phyloP scores from a whole-genome alignment of 2,329 filamentous ascomycete species.

The Hymenoscyphus occultus region DNA sequence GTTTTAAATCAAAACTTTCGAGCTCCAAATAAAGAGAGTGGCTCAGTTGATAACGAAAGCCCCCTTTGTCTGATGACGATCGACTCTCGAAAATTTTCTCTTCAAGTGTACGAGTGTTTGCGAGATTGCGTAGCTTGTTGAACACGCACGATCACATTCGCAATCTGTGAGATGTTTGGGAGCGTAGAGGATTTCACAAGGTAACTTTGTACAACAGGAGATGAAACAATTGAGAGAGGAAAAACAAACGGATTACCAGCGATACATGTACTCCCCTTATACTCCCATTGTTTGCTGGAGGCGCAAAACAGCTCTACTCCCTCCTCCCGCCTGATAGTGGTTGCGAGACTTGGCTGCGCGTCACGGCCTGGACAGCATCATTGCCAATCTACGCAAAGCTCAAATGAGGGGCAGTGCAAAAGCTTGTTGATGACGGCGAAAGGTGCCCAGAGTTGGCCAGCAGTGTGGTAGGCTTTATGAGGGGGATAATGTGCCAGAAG shows the following conservation, averaged over 20 bases:
- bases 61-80: slow-evolving; percentile 11
- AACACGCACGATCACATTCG: slow-evolving; percentile 9
- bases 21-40: slow-evolving; percentile 3
- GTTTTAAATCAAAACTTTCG: not conserved
- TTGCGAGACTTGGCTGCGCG: not conserved
- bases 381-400: slow-evolving; percentile 4
- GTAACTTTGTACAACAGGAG: slow-evolving; percentile 6
- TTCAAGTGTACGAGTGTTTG: not conserved
- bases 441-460: slow-evolving; percentile 10
- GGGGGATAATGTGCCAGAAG: not conserved
- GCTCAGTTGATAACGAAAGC: not conserved
- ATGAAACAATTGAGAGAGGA: not conserved
- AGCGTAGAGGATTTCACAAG: not conserved
- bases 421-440: not conserved
- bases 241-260: not conserved
- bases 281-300: not conserved
- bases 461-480: slow-evolving; percentile 4
- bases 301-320: not conserved
- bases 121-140: slow-evolving; percentile 9
- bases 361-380: slow-evolving; percentile 3
- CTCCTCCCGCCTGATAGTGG: slow-evolving; percentile 1
- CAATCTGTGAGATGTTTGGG: slow-evolving; percentile 4
- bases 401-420: slow-evolving; percentile 8
- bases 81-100: not conserved
- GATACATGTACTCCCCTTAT: not conserved